Percentiles rank a stretch among this genome's conserved stretches.
Conservation (phyloP, 2,329 filamentous ascomycete species). For the Paecilomyces niveus region DNA sequence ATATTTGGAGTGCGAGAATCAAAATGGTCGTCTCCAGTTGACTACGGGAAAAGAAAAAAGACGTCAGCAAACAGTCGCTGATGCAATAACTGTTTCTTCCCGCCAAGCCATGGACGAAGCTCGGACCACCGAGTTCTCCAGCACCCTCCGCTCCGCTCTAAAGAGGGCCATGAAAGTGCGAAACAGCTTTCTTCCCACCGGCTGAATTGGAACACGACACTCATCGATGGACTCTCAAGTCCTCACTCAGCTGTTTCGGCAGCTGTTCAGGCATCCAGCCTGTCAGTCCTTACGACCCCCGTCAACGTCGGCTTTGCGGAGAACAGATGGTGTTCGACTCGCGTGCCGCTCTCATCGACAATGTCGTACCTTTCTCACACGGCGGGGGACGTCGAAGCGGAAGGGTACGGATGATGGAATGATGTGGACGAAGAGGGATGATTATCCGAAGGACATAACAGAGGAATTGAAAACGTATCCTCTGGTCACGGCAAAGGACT, state of each 20-base stretch:
- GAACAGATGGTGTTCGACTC: slow-evolving; percentile 12
- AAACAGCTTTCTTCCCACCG: background rate
- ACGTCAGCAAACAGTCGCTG: background rate
- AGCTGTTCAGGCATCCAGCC: slow-evolving; percentile 70
- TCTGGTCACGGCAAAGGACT: slow-evolving; percentile 72
- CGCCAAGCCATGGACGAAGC: slow-evolving; percentile 11
- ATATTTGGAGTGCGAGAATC: slow-evolving; percentile 13
- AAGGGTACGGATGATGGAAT: slow-evolving; percentile 49
- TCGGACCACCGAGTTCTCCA: slow-evolving; percentile 12
- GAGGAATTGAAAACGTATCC: slow-evolving; percentile 79
- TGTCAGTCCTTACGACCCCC: slow-evolving; percentile 47
- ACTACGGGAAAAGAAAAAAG: background rate
- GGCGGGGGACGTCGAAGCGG: slow-evolving; percentile 28
- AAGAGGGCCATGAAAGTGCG: background rate
- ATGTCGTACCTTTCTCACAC: slow-evolving; percentile 29
- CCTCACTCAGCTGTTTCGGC: slow-evolving; percentile 70
- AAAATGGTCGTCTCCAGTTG: background rate
- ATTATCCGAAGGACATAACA: slow-evolving; percentile 67
- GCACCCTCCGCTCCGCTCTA: background rate
- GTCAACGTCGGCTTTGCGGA: slow-evolving; percentile 22
- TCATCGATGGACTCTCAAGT: slow-evolving; percentile 70
- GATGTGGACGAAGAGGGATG: slow-evolving; percentile 78
- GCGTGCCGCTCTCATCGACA: slow-evolving; percentile 20
- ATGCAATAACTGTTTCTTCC: background rate
- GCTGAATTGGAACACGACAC: background rate